Evolutionary conservation across 345 rosid species (phyloP), one percentile per base, ranked within the genome.

Genomic region (Rhodomyrtus tomentosa): DNA sequence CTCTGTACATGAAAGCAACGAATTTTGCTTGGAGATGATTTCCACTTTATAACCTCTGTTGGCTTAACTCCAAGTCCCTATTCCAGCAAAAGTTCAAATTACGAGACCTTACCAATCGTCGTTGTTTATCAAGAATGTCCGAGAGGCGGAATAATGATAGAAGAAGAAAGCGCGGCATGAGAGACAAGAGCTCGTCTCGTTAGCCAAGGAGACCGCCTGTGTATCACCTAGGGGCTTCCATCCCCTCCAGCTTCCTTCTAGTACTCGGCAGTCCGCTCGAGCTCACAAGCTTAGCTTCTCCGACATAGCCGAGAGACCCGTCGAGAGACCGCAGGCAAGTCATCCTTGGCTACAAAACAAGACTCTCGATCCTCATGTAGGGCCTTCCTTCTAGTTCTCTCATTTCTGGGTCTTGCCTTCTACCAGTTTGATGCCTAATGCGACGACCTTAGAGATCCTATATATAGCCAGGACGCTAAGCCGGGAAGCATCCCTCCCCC

Each of bases 181-280:
- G 54, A 13, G 88, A 89, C 21, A 54, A 85, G 89, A 90, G 89
- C 83, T 86, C 1, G 92, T 88, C 88, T 91, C 52, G 85, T 40
- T 90, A 90, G 91, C 91, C 93, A 90, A 89, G 92, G 87, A 82
- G 89, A 87, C 88, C 83, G 92, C 92, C 93, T 87, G 89, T 50
- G 48, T 84, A 53, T 89, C 88, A 80, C 86, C 25, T 25, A 80
- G 45, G 79, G 22, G 22, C 49, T 58, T 74, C 18, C 20, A n/a
- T n/a, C 10, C 68, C 6, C 20, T 18, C 56, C 58, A 29, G 22
- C 58, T 20, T 22, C 76, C 45, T 36, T 18, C 0, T 38, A 21
- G 45, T 8, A 36, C 45, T 8, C 4, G 11, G 22, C 20, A 18
- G 2, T 20, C 25, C 21, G 45, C 22, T 36, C 45, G 24, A 68